Base-by-base conservation (phyloP, 257 asterid species). In the Penstemon davidsonii region DNA sequence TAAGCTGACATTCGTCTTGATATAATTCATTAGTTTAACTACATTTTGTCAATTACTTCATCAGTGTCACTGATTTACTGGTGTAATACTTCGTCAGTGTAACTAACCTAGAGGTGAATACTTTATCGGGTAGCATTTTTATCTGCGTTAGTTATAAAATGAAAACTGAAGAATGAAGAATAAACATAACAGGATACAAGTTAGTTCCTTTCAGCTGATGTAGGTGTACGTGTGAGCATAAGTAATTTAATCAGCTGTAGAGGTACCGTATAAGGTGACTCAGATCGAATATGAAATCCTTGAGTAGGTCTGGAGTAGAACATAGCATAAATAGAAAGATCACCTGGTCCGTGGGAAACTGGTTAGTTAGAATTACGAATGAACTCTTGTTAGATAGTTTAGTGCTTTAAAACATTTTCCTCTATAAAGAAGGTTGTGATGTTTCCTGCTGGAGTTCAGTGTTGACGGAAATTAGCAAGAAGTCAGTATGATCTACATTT, bases 161-260 rank as follows among this genome's bases (percentile, higher is more conserved):
- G 33, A 25, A 25, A 25, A 25, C 33, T 25, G 33, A 25, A 25
- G 33, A 25, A 25, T 25, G 33, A 25, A 25, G 33, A 25, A 25
- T 25, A 45, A 25, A 18, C 61, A 47, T 64, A 49, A 25, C 64
- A 63, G 40, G 33, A 25, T 68, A 62, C 59, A 40, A 4, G 53
- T 43, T 40, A 44, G 40, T 43, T 6, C 54, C 55, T 64, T 5
- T 52, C 18, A 41, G 7, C 54, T 54, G 54, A 18, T 15, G 45
- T 56, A 66, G 41, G 52, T 7, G 39, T 56, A 59, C 37, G 58
- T 50, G 66, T 36, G 49, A 63, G 72, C 69, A 52, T 39, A 64
- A 60, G 33, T 59, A 65, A 53, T 44, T 65, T 69, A 55, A 38
- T 52, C 58, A 60, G 49, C 19, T 65, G 37, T 43, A 54, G 44